These are phyloP conservation scores for Cladosporium velox DNA, from an alignment of 2,329 filamentous ascomycete genomes.

Conservation along the genomic window DNA sequence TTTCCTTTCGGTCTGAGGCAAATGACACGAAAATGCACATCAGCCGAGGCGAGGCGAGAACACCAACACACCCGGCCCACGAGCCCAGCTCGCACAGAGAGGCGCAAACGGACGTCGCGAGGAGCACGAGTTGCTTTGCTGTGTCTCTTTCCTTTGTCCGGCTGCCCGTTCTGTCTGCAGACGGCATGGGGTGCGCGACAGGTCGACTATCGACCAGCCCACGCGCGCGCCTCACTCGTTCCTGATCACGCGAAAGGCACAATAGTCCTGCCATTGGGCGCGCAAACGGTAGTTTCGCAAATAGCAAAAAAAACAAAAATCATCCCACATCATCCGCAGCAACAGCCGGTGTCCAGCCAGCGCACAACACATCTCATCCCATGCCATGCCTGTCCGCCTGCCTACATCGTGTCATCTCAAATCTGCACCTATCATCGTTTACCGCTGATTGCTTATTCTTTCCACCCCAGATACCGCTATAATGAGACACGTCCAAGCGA, in stretches of 20 bases:
- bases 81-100: constrained; percentile 4
- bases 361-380: constrained; percentile 16
- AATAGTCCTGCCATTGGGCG: not conserved
- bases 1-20: not conserved
- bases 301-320: constrained; percentile 1
- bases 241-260: constrained; percentile 2
- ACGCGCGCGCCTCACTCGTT: not conserved
- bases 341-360: constrained; percentile 3
- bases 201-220: not conserved
- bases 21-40: not conserved
- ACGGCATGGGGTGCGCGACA: not conserved
- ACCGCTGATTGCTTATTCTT: constrained; percentile 10
- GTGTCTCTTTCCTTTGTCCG: not conserved
- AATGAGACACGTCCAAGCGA: constrained; percentile 4
- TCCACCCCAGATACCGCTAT: not conserved
- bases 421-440: constrained; percentile 9
- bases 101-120: not conserved
- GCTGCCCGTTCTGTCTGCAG: not conserved
- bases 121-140: not conserved
- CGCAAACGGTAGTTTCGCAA: not conserved
- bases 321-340: constrained; percentile 11
- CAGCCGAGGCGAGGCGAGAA: constrained; percentile 7
- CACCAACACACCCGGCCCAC: not conserved
- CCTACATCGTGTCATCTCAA: not conserved
- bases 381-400: not conserved